phyloP scores from a whole-genome alignment of 164 flowering plant species.

The Warburgia ugandensis region DNA sequence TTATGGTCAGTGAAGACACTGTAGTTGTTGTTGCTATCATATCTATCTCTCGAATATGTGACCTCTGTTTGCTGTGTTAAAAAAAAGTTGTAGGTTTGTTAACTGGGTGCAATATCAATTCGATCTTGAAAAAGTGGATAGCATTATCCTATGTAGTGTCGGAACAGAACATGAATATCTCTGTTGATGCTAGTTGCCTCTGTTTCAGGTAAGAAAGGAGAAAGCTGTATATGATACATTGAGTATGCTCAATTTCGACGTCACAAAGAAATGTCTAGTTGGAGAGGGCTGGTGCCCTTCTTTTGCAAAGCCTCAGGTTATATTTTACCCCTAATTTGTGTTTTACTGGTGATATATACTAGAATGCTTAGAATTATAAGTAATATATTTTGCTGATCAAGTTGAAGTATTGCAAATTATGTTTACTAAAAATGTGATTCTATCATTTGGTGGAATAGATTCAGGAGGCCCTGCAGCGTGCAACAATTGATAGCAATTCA shows the following conservation, averaged over 20 bases:
- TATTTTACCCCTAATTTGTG: not conserved
- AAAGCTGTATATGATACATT: slow-evolving; percentile 91
- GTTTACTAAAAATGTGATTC: not conserved
- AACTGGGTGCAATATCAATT: not conserved
- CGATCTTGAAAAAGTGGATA: not conserved
- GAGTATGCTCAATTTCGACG: slow-evolving; percentile 97
- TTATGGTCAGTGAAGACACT: slow-evolving; percentile 45
- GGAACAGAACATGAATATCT: too few relatives aligned
- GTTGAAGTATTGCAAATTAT: too few relatives aligned
- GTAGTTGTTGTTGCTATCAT: slow-evolving; percentile 4
- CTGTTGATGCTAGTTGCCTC: too few relatives aligned
- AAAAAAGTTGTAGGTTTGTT: not conserved
- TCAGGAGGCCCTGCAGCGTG: slow-evolving; percentile 88
- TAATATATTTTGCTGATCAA: too few relatives aligned
- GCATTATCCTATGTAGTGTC: too few relatives aligned
- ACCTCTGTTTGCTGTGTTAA: not conserved
- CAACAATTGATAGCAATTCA: slow-evolving; percentile 89
- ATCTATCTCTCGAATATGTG: not conserved
- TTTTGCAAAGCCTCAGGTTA: slow-evolving; percentile 77
- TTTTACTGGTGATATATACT: not conserved
- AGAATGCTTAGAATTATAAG: too few relatives aligned
- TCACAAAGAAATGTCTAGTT: slow-evolving; percentile 95
- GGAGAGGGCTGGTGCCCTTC: slow-evolving; percentile 99
- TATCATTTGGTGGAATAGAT: slow-evolving; percentile 43
- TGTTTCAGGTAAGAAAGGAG: slow-evolving; percentile 78